phyloP scores from a whole-genome alignment of 495 filamentous ascomycete genomes.

The Podospora bellae-mahoneyi region DNA sequence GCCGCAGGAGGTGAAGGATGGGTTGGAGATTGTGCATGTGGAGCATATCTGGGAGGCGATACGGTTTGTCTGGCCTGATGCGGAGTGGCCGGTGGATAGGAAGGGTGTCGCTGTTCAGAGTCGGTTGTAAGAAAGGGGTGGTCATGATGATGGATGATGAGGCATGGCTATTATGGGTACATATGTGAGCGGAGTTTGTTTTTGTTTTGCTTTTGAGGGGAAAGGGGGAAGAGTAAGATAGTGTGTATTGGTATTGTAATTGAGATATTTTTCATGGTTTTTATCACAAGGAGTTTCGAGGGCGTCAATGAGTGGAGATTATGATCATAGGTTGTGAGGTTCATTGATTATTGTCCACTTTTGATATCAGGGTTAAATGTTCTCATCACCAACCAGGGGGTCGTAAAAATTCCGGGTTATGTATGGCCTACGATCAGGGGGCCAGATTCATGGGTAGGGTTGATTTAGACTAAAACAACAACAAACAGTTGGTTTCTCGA shows the following conservation, averaged over 20 bases:
- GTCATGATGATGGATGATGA: neutral
- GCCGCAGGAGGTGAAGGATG: slow-evolving; percentile 83
- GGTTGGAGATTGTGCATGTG: slow-evolving; percentile 84
- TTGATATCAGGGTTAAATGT: too few species aligned
- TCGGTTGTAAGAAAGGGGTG: slow-evolving; percentile 27
- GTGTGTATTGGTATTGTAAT: neutral
- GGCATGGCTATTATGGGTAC: neutral
- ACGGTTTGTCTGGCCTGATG: slow-evolving; percentile 77
- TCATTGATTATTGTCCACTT: too few species aligned
- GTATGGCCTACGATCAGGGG: too few species aligned
- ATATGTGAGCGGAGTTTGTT: neutral
- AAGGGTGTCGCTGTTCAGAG: slow-evolving; percentile 41
- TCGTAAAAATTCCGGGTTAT: too few species aligned
- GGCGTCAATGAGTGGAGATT: too few species aligned
- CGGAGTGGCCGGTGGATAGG: slow-evolving; percentile 70
- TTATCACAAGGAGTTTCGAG: too few species aligned
- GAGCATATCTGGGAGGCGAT: slow-evolving; percentile 91
- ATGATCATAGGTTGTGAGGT: too few species aligned
- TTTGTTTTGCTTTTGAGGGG: neutral
- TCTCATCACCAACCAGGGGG: too few species aligned
- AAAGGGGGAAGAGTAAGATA: neutral
- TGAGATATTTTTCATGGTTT: neutral
- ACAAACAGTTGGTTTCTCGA: too few species aligned
- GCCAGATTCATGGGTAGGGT: too few species aligned
- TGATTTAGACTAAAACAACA: too few species aligned